Percentiles rank a stretch among this genome's conserved stretches.
Conservation (phyloP, 2,329 filamentous ascomycete species). For the Monosporascus sp. region DNA sequence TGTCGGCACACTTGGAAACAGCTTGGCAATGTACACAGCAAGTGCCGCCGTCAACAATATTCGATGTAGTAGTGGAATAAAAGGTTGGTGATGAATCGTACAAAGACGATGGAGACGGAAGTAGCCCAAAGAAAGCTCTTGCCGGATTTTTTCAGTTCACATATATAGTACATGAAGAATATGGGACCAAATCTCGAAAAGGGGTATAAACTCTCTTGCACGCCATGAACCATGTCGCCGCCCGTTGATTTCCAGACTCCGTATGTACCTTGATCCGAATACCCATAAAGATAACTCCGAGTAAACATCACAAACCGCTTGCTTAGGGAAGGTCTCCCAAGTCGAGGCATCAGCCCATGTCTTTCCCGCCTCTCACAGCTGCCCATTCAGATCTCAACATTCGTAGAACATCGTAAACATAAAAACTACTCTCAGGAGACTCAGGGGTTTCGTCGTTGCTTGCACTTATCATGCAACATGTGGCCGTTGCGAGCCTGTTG, state of each 20-base stretch:
- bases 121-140: neutral
- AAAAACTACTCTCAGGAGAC: slow-evolving; percentile 2
- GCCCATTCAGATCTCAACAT: slow-evolving; percentile 5
- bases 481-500: slow-evolving; percentile 79
- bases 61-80: too few species aligned
- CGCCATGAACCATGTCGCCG: neutral
- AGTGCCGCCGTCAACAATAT: too few species aligned
- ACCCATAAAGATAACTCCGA: neutral
- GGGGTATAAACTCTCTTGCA: slow-evolving; percentile 1
- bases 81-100: too few species aligned
- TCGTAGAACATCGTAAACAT: slow-evolving; percentile 11
- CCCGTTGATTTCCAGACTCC: neutral
- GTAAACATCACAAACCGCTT: neutral
- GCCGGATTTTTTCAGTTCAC: neutral
- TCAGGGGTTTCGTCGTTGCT: slow-evolving; percentile 55
- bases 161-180: neutral
- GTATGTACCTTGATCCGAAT: neutral
- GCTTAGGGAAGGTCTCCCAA: neutral
- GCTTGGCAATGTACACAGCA: too few species aligned
- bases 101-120: too few species aligned
- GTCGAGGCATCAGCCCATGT: neutral
- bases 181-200: neutral
- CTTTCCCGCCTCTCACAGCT: neutral
- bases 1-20: too few species aligned
- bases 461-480: slow-evolving; percentile 83